Percentiles rank a stretch among this genome's conserved stretches.
phyloP scores from a whole-genome alignment of 352 stramenopile species.

The Pythium phragmitis region DNA sequence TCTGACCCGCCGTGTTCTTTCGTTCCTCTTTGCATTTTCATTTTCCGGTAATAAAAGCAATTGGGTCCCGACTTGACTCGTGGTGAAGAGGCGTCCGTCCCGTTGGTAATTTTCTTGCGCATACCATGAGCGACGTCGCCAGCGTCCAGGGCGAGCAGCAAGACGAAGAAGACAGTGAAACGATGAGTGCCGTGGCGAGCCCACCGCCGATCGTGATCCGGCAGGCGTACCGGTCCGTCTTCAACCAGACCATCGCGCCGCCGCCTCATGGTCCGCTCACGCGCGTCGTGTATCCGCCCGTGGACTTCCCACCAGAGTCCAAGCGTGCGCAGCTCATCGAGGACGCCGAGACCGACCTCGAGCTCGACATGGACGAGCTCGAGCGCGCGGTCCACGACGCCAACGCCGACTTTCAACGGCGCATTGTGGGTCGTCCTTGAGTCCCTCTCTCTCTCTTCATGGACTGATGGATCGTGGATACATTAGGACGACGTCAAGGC shows the following conservation, averaged over 20 bases:
- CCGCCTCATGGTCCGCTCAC: constrained; percentile 27
- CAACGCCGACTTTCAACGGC: constrained; percentile 83
- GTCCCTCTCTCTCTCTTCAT: not conserved
- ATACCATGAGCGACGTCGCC: not conserved
- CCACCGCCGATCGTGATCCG: not conserved
- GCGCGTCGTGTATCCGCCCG: constrained; percentile 35
- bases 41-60: constrained; percentile 6
- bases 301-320: constrained; percentile 68
- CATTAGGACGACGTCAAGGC: constrained; percentile 69
- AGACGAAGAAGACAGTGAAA: not conserved
- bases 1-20: too few relatives aligned
- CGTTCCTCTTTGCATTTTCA: too few relatives aligned
- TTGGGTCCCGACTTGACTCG: not conserved
- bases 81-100: not conserved
- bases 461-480: not conserved
- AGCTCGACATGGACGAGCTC: constrained; percentile 81
- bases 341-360: constrained; percentile 67
- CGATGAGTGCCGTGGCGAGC: not conserved
- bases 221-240: constrained; percentile 30
- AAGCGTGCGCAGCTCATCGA: constrained; percentile 76
- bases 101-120: not conserved
- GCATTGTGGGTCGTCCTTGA: constrained; percentile 43
- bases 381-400: constrained; percentile 74
- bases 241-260: constrained; percentile 32
- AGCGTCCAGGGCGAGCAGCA: not conserved